phyloP scores from a whole-genome alignment of 1,139 yeast species.

The Meyerozyma elateridarum region DNA sequence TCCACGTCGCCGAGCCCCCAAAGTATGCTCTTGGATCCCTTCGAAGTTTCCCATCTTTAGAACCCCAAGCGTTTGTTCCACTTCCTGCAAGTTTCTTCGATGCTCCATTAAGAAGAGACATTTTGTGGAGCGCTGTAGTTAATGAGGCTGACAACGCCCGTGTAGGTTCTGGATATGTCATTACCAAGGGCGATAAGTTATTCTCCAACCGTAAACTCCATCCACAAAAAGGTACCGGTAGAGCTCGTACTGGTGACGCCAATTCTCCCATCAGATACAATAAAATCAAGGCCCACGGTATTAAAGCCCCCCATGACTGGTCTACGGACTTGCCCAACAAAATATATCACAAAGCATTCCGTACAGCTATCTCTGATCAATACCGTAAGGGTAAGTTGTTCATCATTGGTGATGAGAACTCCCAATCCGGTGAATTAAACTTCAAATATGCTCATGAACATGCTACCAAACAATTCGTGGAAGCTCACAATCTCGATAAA shows the following conservation, averaged over 20 bases:
- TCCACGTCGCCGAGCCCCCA: constrained; percentile 50
- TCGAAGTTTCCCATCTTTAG: constrained; percentile 83
- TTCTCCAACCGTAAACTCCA: constrained; percentile 78
- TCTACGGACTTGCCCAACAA: constrained; percentile 76
- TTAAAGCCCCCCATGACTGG: constrained; percentile 87
- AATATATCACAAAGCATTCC: constrained; percentile 69
- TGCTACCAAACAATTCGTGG: constrained; percentile 57
- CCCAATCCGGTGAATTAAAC: constrained; percentile 35
- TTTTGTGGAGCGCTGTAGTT: constrained; percentile 91
- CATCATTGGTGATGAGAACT: constrained; percentile 52
- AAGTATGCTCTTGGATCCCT: constrained; percentile 75
- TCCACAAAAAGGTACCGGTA: constrained; percentile 92
- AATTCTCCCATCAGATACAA: constrained; percentile 89
- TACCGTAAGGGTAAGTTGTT: constrained; percentile 70
- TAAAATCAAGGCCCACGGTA: constrained; percentile 88
- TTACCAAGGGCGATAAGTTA: constrained; percentile 82
- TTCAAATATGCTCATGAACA: constrained; percentile 43
- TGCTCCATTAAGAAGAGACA: constrained; percentile 79
- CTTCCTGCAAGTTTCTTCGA: constrained; percentile 66
- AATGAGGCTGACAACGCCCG: constrained; percentile 87
- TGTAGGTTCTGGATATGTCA: constrained; percentile 84
- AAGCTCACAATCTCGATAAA: constrained; percentile 48
- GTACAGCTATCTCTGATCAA: constrained; percentile 76
- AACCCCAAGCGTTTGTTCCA: constrained; percentile 74
- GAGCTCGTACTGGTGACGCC: constrained; percentile 94